These are phyloP conservation scores for Echites panduratus DNA, from an alignment of 257 asterid genomes.

Conservation along the genomic window DNA sequence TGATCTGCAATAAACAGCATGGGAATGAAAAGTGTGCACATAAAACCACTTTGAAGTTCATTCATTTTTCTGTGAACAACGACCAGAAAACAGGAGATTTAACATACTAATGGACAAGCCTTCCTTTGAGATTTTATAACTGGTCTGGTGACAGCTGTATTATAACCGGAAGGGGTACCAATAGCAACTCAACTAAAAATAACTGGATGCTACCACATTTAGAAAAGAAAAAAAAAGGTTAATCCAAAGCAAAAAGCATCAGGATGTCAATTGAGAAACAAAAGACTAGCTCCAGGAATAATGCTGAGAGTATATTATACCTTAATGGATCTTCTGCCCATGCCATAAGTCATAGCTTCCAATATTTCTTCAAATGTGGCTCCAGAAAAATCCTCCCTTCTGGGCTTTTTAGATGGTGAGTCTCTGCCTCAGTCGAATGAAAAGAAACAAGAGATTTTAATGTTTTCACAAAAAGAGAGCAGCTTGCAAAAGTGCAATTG, in stretches of 20 bases:
- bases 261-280: background rate
- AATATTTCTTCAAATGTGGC: constrained; percentile 60
- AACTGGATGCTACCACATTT: background rate
- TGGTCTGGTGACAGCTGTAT: background rate
- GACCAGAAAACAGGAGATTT: background rate
- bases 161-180: background rate
- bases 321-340: constrained; percentile 61
- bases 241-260: background rate
- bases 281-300: background rate
- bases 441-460: background rate
- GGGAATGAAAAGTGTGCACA: background rate
- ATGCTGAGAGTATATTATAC: constrained; percentile 24
- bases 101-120: background rate
- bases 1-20: background rate
- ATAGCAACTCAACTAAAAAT: background rate
- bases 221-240: background rate
- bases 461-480: background rate
- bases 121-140: background rate
- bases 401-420: constrained; percentile 47
- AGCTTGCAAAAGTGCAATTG: background rate
- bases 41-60: background rate
- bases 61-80: background rate
- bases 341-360: constrained; percentile 68
- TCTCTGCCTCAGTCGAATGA: constrained; percentile 29
- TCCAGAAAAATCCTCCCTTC: constrained; percentile 52